Evolutionary conservation across 306 rosid genomes (phyloP).

Genomic region (Acmispon strigosus): DNA sequence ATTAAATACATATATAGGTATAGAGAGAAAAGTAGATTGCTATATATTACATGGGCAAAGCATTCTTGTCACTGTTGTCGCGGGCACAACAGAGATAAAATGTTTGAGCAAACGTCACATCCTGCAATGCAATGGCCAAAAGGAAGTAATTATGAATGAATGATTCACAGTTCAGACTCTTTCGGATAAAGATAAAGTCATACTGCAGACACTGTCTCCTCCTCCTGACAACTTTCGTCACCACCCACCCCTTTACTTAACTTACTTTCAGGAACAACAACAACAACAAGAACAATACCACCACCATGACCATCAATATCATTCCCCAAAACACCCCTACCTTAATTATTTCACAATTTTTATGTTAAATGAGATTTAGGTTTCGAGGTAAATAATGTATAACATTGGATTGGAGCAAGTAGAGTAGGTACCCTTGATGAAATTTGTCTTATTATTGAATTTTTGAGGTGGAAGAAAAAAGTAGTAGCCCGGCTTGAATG

Average conservation of each 20-base stretch:
- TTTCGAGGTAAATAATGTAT: no score
- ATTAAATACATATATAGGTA: no score
- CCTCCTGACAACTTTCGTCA: conserved; percentile 25
- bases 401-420: no score
- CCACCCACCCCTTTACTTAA: conserved; percentile 23
- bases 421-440: no score
- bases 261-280: conserved; percentile 1
- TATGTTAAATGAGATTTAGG: no score
- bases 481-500: conserved; percentile 59
- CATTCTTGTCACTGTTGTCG: conserved; percentile 28
- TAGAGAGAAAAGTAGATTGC: conserved; percentile 1
- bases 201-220: conserved; percentile 34
- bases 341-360: not conserved
- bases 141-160: conserved; percentile 78
- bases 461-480: not conserved
- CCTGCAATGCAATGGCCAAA: conserved; percentile 31
- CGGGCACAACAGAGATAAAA: conserved; percentile 36
- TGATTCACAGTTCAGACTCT: conserved; percentile 67
- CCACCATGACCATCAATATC: not conserved
- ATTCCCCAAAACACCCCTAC: not conserved
- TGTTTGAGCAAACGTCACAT: conserved; percentile 54
- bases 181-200: conserved; percentile 48
- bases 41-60: conserved; percentile 28
- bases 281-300: no score
- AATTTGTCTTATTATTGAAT: no score